Percentiles rank a stretch among this genome's conserved stretches.
phyloP scores from a whole-genome alignment of 78 protist genomes.

The Dictyostelium intermedium region DNA sequence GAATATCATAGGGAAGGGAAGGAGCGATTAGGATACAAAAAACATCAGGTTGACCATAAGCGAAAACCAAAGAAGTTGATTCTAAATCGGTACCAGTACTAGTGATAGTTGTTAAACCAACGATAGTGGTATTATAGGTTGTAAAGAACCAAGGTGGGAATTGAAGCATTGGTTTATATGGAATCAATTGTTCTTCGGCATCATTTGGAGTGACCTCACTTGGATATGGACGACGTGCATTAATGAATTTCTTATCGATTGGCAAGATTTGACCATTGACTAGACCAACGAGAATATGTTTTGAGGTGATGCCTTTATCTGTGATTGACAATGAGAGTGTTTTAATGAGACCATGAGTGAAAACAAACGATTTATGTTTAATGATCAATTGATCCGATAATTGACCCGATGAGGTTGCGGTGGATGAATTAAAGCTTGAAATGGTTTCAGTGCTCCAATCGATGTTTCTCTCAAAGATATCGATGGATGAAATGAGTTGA shows the following conservation, averaged over 20 bases:
- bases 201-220: constrained; percentile 38
- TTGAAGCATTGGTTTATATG: constrained; percentile 13
- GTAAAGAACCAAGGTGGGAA: constrained; percentile 45
- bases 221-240: constrained; percentile 52
- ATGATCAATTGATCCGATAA: background rate
- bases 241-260: constrained; percentile 57
- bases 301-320: constrained; percentile 43
- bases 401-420: background rate
- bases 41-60: constrained; percentile 34
- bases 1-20: constrained; percentile 49
- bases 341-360: background rate
- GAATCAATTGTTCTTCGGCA: constrained; percentile 57
- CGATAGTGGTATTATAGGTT: constrained; percentile 21
- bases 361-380: constrained; percentile 42
- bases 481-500: constrained; percentile 42
- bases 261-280: constrained; percentile 46
- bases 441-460: constrained; percentile 2
- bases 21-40: constrained; percentile 34
- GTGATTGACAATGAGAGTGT: constrained; percentile 36
- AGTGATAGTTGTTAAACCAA: background rate
- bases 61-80: constrained; percentile 35
- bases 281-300: constrained; percentile 8
- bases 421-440: background rate
- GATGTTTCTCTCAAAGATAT: constrained; percentile 30
- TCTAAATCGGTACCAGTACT: constrained; percentile 44